A percentile compares a stretch with the other conserved stretches of the same genome.
These are phyloP conservation scores for Drechmeria coniospora DNA, from an alignment of 2,329 filamentous ascomycete species.

Conservation along the genomic window DNA sequence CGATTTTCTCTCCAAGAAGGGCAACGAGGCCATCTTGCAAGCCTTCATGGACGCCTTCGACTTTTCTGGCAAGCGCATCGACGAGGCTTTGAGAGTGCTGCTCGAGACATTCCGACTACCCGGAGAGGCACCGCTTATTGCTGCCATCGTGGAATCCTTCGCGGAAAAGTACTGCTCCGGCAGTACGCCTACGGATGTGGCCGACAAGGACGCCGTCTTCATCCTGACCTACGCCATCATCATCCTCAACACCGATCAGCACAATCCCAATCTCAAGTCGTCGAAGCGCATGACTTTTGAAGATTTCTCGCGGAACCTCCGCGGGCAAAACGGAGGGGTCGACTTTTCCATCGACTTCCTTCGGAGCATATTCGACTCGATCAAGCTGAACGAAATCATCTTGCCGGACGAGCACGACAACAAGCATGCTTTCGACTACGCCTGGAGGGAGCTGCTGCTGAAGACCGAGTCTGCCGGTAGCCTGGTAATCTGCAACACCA, in stretches of 20 bases:
- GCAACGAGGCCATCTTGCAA: constrained; percentile 70
- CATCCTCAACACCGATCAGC: constrained; percentile 92
- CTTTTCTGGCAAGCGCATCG: constrained; percentile 71
- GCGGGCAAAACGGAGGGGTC: constrained; percentile 72
- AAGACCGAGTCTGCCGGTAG: constrained; percentile 67
- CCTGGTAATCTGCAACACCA: constrained; percentile 70
- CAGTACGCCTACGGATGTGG: constrained; percentile 56
- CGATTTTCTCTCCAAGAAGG: constrained; percentile 83
- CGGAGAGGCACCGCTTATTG: constrained; percentile 84
- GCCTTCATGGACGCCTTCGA: constrained; percentile 81
- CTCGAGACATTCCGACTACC: constrained; percentile 86
- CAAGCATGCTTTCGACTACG: constrained; percentile 89
- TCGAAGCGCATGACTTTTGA: constrained; percentile 70
- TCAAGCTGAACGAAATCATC: constrained; percentile 88
- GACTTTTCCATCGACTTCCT: constrained; percentile 78
- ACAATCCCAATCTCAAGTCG: constrained; percentile 76
- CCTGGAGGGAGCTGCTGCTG: constrained; percentile 84
- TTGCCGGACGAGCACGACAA: constrained; percentile 95
- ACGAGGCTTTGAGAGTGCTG: constrained; percentile 78
- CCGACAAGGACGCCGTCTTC: constrained; percentile 75
- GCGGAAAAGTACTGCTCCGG: constrained; percentile 68
- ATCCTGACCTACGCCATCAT: constrained; percentile 92
- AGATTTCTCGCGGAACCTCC: constrained; percentile 78
- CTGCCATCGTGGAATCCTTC: constrained; percentile 79
- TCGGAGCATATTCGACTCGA: constrained; percentile 76